Evolutionary conservation across 306 rosid species (phyloP), one percentile per base, ranked within the genome.

Genomic region (Trifolium pratense): DNA sequence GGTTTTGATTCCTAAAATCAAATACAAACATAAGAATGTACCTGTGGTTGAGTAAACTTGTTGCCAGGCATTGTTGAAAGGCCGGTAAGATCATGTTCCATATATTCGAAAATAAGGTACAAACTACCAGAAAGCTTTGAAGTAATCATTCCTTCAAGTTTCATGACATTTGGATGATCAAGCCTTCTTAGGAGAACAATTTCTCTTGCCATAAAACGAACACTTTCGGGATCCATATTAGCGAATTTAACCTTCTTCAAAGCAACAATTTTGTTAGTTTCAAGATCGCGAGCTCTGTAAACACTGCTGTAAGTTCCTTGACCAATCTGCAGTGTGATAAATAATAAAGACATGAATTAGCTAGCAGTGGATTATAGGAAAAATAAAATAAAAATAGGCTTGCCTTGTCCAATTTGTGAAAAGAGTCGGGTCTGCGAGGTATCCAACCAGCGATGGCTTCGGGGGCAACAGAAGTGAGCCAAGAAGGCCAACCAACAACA

Each of bases 241-340:
- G 96, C 84, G 78, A 89, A 92, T 18, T 96, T 86, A 58, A 92
- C 97, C 86, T 92, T 92, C 86, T 92, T 92, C 68, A 92, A 46
- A 36, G 97, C 97, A 77, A 89, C 97, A 31, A 85, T 66, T 75
- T 80, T 89, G 73, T 87, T 88, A n/a, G 88, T 82, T 34, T 92
- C 92, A 29, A 89, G 87, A 83, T 92, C 97, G 43, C 88, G 90
- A 48, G 97, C 97, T 77, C 78, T 85, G 67, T 89, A 89, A 70
- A 92, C 97, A 71, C 90, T 85, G 75, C 97, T 92, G 83, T 92
- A 92, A 51, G 97, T 89, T 82, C 97, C 97, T 85, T 92, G 96
- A 14, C 97, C 97, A 84, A 92, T 85, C 96, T 92, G 85, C 73
- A 82, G 29, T 11, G 32, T 6, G 14, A 43, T 52, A 15, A 34